A percentile compares a stretch with the other conserved stretches of the same genome.
Evolutionary conservation across 2,329 filamentous ascomycete genomes (phyloP).

Genomic region (Fusarium robinianum): DNA sequence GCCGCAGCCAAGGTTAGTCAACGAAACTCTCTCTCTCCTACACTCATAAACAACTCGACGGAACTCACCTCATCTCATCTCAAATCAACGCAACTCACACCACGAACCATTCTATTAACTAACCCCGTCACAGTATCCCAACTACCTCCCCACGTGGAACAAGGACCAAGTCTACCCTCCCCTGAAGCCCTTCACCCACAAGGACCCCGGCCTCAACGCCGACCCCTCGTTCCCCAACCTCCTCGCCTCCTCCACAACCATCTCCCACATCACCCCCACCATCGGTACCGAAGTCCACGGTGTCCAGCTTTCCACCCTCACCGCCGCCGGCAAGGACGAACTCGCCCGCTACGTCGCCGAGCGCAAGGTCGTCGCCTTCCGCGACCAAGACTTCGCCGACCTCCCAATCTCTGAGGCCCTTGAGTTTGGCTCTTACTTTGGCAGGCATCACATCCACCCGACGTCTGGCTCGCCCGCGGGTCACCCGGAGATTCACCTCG

Average conservation of each 20-base stretch:
- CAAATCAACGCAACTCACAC: background rate
- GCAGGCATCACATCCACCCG: conserved; percentile 80
- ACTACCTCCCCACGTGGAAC: conserved; percentile 76
- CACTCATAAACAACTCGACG: background rate
- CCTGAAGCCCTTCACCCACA: conserved; percentile 70
- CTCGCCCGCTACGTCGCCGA: conserved; percentile 75
- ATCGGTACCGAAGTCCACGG: conserved; percentile 75
- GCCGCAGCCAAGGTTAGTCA: conserved; percentile 33
- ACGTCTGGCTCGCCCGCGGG: conserved; percentile 76
- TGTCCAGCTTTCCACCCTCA: conserved; percentile 71
- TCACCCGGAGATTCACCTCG: conserved; percentile 75
- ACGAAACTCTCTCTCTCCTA: too few species aligned
- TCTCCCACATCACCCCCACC: conserved; percentile 69
- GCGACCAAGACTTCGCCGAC: conserved; percentile 73
- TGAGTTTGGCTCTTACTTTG: conserved; percentile 74
- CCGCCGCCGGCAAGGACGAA: conserved; percentile 72
- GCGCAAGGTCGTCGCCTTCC: conserved; percentile 79
- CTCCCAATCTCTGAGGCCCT: conserved; percentile 72
- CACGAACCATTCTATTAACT: background rate
- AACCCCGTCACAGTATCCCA: conserved; percentile 57
- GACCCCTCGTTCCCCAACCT: conserved; percentile 72
- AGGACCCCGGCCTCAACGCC: conserved; percentile 76
- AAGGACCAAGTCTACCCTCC: conserved; percentile 66
- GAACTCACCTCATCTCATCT: background rate
- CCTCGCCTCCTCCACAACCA: conserved; percentile 55